Evolutionary conservation across 345 rosid genomes (phyloP), one percentile per base, ranked within the genome.

Genomic region (Melastoma malabathricum): DNA sequence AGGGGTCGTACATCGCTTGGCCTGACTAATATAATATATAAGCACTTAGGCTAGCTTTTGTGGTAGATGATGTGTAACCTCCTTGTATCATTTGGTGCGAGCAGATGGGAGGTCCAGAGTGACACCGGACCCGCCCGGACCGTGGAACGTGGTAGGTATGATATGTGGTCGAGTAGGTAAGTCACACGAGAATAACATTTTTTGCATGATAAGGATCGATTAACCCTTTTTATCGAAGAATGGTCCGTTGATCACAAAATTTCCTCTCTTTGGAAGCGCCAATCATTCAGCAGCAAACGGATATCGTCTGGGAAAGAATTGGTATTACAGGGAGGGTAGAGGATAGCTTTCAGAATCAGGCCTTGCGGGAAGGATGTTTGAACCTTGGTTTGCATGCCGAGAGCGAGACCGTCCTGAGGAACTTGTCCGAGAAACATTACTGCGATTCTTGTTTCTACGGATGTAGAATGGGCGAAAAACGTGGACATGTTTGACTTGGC

Each of bases 361-460:
- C 55, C 20, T 56, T 62, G 44, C 47, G 60, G 17, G 50, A 55
- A 55, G 66, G 66, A 38, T 62, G 60, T 17, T 46, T 2, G 39
- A 44, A 55, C 31, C 66, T 62, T 13, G 60, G 66, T 20, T 45
- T 55, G 16, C 18, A 44, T 0, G 60, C 55, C 5, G 66, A 43
- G 34, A 49, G 54, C 4, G 56, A 43, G 34, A 49, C 59, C 4
- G 56, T 62, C 38, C 46, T 55, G 7, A 27, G 60, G 55, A 62
- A 62, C 46, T 55, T 55, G 13, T 18, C 66, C 6, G 60, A 45
- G 55, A 18, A n/a, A 49, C 66, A 62, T 46, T 55, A 49, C 51
- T 62, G 66, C 6, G 66, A 60, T 6, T 62, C 60, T 3, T 62
- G 66, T 50, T 48, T 60, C 51, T 62, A 62, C 3, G 66, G 66